Base-by-base conservation (phyloP, 129 eudicot genomes). In the Solidago caesia region DNA sequence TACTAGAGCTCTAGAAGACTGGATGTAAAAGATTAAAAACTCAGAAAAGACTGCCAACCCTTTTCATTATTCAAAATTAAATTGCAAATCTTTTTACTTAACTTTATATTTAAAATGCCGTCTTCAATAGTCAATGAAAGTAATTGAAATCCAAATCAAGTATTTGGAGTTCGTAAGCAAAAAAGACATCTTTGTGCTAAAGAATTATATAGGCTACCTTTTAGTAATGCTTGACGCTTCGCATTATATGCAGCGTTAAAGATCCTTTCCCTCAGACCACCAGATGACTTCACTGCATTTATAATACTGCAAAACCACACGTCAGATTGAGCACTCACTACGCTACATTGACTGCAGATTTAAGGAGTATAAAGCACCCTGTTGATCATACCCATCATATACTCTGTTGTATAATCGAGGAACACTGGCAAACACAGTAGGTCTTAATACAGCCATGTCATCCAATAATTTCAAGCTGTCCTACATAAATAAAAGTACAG, bases 351-450 rank as follows among this genome's bases (percentile, higher is more conserved):
- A 59, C 44, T 68, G 62, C 47, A 55, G 56, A 59, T 46, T 14
- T 33, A 64, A 14, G 26, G 44, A 27, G n/a, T 49, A 79, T 39
- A 7, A 46, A 62, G 45, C 42, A 11, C n/a, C 8, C 8, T 8
- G 4, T n/a, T 66, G 52, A 59, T 66, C 72, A 52, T 88, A 91
- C 97, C 97, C 96, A 58, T 84, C 88, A 67, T 88, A 86, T 76
- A 91, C 78, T 76, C 85, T 83, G 71, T 91, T 91, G 72, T 75
- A 88, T 80, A 91, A 74, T 48, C 96, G 92, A n/a, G 97, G 97
- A 71, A 91, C 97, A 44, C 97, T 91, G 84, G 87, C 81, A 82
- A 91, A 91, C 55, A 91, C 67, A 33, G 97, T 91, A 10, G 97
- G 97, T 72, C 77, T 84, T 45, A 91, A 79, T 69, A 67, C 84